phyloP scores from a whole-genome alignment of 2,329 filamentous ascomycete genomes.

The Colletotrichum spinosum region DNA sequence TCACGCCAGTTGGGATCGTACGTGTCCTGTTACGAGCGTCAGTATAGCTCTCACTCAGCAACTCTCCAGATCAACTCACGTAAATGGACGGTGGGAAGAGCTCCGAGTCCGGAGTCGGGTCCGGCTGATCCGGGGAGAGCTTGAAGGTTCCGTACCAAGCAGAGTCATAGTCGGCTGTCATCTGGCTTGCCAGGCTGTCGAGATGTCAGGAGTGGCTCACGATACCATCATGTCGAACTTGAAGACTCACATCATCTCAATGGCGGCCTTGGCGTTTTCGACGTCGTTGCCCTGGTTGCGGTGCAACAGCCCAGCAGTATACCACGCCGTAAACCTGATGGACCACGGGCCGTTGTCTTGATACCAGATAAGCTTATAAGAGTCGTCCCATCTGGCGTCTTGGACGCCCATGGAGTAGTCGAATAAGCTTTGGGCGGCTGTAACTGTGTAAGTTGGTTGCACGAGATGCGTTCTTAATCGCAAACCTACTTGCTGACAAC shows the following conservation, averaged over 20 bases:
- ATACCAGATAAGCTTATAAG: conserved; percentile 56
- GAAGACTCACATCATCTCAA: conserved; percentile 47
- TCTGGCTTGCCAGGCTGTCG: conserved; percentile 46
- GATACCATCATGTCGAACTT: neutral
- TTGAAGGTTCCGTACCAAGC: conserved; percentile 57
- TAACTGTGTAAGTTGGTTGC: conserved; percentile 6
- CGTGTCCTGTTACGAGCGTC: conserved; percentile 23
- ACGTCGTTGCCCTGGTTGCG: conserved; percentile 50
- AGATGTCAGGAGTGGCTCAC: neutral
- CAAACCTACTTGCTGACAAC: conserved; percentile 18
- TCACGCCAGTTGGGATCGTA: conserved; percentile 52
- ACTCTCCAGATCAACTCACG: conserved; percentile 35
- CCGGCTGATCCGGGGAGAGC: conserved; percentile 52
- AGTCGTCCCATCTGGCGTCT: conserved; percentile 53
- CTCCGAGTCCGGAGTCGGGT: conserved; percentile 48
- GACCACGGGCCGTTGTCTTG: conserved; percentile 56
- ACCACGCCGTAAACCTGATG: conserved; percentile 56
- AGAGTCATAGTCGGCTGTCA: conserved; percentile 50
- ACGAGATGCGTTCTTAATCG: too few species aligned
- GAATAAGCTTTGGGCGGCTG: conserved; percentile 51
- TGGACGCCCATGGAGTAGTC: conserved; percentile 53
- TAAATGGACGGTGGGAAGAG: conserved; percentile 50
- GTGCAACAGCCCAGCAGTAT: conserved; percentile 50
- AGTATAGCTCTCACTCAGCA: neutral
- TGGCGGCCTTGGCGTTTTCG: conserved; percentile 48